These are phyloP conservation scores for Biscogniauxia mediterranea DNA, from an alignment of 2,329 filamentous ascomycete genomes.

Conservation along the genomic window DNA sequence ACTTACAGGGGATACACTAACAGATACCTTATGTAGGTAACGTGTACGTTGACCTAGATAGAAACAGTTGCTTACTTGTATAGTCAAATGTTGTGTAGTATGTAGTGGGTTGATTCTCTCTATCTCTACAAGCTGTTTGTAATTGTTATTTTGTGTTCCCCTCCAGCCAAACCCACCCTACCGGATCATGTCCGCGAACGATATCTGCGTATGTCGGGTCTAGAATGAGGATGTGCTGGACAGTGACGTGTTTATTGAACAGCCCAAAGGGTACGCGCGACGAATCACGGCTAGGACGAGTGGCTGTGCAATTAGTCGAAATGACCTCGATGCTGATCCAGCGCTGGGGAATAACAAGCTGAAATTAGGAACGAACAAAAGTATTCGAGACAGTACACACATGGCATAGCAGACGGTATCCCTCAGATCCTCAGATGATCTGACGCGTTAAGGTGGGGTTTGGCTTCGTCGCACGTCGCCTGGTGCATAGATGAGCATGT, in stretches of 20 bases:
- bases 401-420: background rate
- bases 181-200: background rate
- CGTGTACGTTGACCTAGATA: too few relatives aligned
- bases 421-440: background rate
- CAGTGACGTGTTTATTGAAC: constrained; percentile 2
- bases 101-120: background rate
- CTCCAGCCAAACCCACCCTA: background rate
- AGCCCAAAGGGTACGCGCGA: background rate
- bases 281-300: background rate
- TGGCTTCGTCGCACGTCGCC: background rate
- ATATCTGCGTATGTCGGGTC: background rate
- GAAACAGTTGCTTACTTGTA: too few relatives aligned
- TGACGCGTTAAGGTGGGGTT: background rate
- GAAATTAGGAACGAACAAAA: background rate
- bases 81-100: too few relatives aligned
- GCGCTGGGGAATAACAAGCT: background rate
- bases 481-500: background rate
- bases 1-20: too few relatives aligned
- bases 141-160: background rate
- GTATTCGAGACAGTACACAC: background rate
- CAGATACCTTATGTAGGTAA: too few relatives aligned
- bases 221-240: background rate
- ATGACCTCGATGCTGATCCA: constrained; percentile 2
- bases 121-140: constrained; percentile 1
- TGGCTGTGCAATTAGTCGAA: constrained; percentile 5